Evolutionary conservation across 179 eudicot species (phyloP).

Genomic region (Corrigiola litoralis): DNA sequence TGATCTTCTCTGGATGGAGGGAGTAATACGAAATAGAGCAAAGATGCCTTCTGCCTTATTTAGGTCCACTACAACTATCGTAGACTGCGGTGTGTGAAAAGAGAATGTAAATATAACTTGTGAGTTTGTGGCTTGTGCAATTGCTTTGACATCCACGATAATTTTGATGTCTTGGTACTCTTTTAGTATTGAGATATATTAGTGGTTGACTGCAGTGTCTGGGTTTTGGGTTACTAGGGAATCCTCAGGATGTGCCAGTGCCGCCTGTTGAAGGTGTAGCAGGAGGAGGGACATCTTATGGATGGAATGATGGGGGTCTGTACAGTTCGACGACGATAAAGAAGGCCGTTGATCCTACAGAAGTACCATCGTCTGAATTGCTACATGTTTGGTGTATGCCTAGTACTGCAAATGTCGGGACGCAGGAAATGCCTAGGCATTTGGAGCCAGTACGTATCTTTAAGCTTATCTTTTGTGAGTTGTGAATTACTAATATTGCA

Average conservation of each 20-base stretch:
- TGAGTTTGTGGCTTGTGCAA: too few relatives aligned
- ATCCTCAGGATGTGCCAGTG: constrained; percentile 46
- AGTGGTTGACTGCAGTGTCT: neutral
- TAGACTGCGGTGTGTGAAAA: too few relatives aligned
- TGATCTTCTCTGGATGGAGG: too few relatives aligned
- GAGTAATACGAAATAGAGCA: too few relatives aligned
- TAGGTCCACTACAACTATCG: too few relatives aligned
- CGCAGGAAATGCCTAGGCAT: constrained; percentile 76
- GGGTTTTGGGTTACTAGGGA: constrained; percentile 31
- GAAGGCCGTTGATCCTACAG: constrained; percentile 68
- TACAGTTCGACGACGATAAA: constrained; percentile 40
- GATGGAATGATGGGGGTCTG: constrained; percentile 67
- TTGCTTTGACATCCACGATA: too few relatives aligned
- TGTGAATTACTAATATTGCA: neutral
- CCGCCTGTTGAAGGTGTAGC: constrained; percentile 95
- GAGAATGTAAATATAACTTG: too few relatives aligned
- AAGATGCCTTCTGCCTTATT: too few relatives aligned
- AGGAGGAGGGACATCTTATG: constrained; percentile 97
- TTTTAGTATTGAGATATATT: too few relatives aligned
- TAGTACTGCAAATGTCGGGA: constrained; percentile 81
- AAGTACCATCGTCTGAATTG: constrained; percentile 69
- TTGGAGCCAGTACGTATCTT: constrained; percentile 64
- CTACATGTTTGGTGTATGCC: constrained; percentile 97
- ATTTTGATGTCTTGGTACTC: too few relatives aligned
- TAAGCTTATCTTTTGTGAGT: neutral